A percentile compares a stretch with the other conserved stretches of the same genome.
Conservation (phyloP, 1,284 basidiomycete genomes). For the Sanghuangporus weigelae region DNA sequence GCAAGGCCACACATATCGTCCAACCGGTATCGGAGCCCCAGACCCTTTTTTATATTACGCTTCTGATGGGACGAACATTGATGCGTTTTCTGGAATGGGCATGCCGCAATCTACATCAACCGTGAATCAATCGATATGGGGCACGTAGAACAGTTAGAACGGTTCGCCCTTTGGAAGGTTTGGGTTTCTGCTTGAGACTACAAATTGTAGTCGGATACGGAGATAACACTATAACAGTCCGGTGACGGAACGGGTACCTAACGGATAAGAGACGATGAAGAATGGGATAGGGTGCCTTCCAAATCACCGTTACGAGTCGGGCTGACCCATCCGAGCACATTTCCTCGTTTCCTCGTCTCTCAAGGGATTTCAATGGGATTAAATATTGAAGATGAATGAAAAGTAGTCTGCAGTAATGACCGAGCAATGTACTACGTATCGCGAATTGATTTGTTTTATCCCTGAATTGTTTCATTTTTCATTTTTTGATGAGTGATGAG, state of each 20-base stretch:
- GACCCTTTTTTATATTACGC: constrained; percentile 1
- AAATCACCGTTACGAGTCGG: too few relatives aligned
- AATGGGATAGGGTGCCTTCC: too few relatives aligned
- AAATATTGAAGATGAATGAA: too few relatives aligned
- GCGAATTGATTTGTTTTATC: neutral
- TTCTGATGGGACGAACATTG: neutral
- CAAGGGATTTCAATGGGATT: too few relatives aligned
- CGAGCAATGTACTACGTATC: too few relatives aligned
- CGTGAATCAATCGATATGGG: constrained; percentile 2
- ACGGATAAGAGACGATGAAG: too few relatives aligned
- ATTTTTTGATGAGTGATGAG: neutral
- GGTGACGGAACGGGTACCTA: too few relatives aligned
- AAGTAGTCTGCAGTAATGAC: too few relatives aligned
- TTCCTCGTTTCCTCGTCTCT: too few relatives aligned
- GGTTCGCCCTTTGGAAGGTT: neutral
- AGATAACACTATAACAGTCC: neutral
- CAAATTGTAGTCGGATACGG: neutral
- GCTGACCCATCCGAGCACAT: too few relatives aligned
- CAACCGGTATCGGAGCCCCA: neutral
- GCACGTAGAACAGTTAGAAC: neutral
- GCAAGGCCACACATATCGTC: neutral
- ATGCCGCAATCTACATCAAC: neutral
- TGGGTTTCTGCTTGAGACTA: neutral
- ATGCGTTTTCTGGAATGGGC: neutral
- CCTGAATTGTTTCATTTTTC: neutral